Conservation (phyloP, 495 filamentous ascomycete species). For the Aspergillus saccharolyticus region DNA sequence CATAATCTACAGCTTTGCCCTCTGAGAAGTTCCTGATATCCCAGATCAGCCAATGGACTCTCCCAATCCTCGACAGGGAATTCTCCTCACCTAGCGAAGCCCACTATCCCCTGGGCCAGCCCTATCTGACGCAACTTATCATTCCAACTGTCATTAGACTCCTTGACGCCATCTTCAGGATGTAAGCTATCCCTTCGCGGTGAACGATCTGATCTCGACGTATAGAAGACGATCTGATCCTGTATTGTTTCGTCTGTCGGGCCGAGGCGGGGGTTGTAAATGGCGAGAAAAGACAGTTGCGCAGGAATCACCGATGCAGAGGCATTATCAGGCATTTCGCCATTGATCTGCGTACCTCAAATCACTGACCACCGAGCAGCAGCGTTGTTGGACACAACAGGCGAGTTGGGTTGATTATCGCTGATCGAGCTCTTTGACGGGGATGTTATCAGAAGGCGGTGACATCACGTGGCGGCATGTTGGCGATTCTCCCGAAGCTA, state of each 20-base stretch:
- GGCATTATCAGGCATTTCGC: constrained; percentile 41
- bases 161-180: constrained; percentile 50
- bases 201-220: constrained; percentile 40
- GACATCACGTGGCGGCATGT: constrained; percentile 38
- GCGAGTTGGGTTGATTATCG: background rate
- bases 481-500: constrained; percentile 15
- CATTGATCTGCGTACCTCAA: constrained; percentile 14
- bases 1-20: constrained; percentile 67
- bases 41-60: constrained; percentile 4
- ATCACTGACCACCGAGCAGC: constrained; percentile 11
- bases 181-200: constrained; percentile 33
- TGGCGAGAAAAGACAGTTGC: constrained; percentile 79
- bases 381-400: background rate
- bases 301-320: constrained; percentile 59
- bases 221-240: constrained; percentile 91
- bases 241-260: constrained; percentile 78
- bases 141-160: constrained; percentile 62
- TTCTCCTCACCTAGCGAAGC: constrained; percentile 65
- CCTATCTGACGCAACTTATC: constrained; percentile 86
- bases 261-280: constrained; percentile 92
- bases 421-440: constrained; percentile 1
- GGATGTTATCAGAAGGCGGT: constrained; percentile 19
- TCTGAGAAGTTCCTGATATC: constrained; percentile 65
- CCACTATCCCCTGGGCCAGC: constrained; percentile 96
- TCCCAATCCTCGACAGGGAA: constrained; percentile 11